phyloP scores from a whole-genome alignment of 2,329 filamentous ascomycete genomes.

The Boeremia lycopersici region DNA sequence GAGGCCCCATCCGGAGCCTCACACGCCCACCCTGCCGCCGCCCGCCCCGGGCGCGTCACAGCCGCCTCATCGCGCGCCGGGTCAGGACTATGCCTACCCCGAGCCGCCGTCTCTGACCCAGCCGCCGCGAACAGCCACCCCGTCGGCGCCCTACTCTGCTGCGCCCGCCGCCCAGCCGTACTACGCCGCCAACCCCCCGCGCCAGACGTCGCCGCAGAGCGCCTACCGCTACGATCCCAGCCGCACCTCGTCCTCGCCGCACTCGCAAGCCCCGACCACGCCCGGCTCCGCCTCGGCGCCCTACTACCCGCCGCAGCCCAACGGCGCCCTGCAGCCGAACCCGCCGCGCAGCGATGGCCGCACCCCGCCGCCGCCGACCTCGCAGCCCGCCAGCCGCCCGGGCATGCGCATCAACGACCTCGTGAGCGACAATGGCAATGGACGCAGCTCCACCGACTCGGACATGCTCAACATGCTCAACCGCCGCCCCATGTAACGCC shows the following conservation, averaged over 20 bases:
- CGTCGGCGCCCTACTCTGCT: constrained; percentile 48
- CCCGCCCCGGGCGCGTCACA: constrained; percentile 54
- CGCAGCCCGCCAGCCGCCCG: constrained; percentile 40
- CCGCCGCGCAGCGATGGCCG: constrained; percentile 48
- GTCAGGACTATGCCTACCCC: constrained; percentile 50
- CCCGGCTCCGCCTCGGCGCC: constrained; percentile 39
- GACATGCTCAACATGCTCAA: constrained; percentile 53
- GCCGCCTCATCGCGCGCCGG: constrained; percentile 44
- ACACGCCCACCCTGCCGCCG: constrained; percentile 57
- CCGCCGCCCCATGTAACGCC: constrained; percentile 44
- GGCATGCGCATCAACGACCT: constrained; percentile 53
- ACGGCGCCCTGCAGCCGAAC: constrained; percentile 40
- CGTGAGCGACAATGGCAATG: constrained; percentile 45
- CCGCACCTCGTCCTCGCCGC: constrained; percentile 51
- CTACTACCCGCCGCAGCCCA: constrained; percentile 43
- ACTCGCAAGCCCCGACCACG: constrained; percentile 48
- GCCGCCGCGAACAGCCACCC: constrained; percentile 53
- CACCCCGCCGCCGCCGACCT: constrained; percentile 47
- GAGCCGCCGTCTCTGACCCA: constrained; percentile 53
- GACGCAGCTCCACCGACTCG: constrained; percentile 50
- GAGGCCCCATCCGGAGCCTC: constrained; percentile 56
- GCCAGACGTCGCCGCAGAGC: constrained; percentile 51
- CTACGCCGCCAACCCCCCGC: constrained; percentile 47
- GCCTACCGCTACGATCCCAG: constrained; percentile 51
- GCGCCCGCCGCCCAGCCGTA: constrained; percentile 48